Evolutionary conservation across 495 filamentous ascomycete species (phyloP).

Genomic region (Penicillium angulare): DNA sequence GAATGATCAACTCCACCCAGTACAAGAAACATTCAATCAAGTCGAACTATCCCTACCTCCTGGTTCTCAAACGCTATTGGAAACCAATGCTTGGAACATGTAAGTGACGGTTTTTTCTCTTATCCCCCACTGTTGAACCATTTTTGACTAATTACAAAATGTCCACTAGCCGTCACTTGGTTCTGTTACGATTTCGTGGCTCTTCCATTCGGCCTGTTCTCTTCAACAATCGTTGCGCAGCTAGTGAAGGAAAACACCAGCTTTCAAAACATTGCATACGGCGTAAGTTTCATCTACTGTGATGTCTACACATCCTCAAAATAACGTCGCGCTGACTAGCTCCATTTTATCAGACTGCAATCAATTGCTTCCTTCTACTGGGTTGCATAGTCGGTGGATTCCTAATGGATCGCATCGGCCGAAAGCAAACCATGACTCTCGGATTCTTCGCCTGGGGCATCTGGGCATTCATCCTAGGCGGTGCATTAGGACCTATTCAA

Average conservation of each 20-base stretch:
- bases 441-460: slow-evolving; percentile 41
- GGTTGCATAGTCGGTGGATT: slow-evolving; percentile 47
- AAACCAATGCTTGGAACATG: slow-evolving; percentile 40
- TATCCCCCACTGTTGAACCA: background rate
- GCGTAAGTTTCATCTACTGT: too few relatives aligned
- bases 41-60: slow-evolving; percentile 31
- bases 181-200: slow-evolving; percentile 45
- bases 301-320: too few relatives aligned
- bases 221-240: slow-evolving; percentile 35
- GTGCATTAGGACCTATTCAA: slow-evolving; percentile 41
- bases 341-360: slow-evolving; percentile 27
- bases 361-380: slow-evolving; percentile 51
- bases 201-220: slow-evolving; percentile 40
- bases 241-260: slow-evolving; percentile 35
- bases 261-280: background rate
- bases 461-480: slow-evolving; percentile 49
- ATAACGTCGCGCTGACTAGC: background rate
- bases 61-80: slow-evolving; percentile 39
- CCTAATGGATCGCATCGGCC: slow-evolving; percentile 49
- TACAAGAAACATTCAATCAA: slow-evolving; percentile 38
- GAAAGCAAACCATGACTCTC: slow-evolving; percentile 45
- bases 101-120: slow-evolving; percentile 5
- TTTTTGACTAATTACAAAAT: background rate
- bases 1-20: slow-evolving; percentile 38
- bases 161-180: slow-evolving; percentile 28